Base-by-base conservation (phyloP, 768 basidiomycete genomes). In the Russula vinacea region DNA sequence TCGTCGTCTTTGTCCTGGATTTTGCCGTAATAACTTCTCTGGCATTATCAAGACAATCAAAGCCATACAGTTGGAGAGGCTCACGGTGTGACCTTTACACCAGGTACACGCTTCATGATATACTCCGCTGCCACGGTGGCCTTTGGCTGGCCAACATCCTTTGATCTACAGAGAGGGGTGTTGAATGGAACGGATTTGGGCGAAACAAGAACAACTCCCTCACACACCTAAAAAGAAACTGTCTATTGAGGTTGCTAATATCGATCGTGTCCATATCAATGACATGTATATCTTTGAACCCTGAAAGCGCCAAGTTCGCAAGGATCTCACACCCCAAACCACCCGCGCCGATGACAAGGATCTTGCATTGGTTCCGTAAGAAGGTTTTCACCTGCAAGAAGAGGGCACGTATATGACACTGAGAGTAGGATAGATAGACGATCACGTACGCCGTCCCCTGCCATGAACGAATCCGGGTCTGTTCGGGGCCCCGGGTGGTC, bases 231-330 rank as follows among this genome's bases (percentile, higher is more conserved):
- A 99, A 99, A 26, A 99, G 80, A 75, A 99, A 99, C 76, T 99
- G 97, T 56, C 97, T 84, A 75, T 99, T 99, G 68, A 99, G 81
- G 76, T 99, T 99, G 72, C 94, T 98, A 72, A 99, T 91, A 77
- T 99, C 96, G 74, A 98, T 99, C 17, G 96, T 98, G 80, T 99
- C 96, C 95, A 99, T 98, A 80, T 99, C 97, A 73, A 99, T 98
- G 65, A 99, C 95, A 80, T 98, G 94, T 69, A 98, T 97, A 72
- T 98, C 92, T 76, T 90, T 92, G 86, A 98, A 99, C 29, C 97
- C 97, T 51, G 92, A 90, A 69, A 98, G 77, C 26, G 97, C 96
- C 56, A 99, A 84, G 76, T 98, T 97, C 64, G 95, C 91, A 47
- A 99, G 81, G 69, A 98, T 98, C 80, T 99, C 97, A 76, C 90